Evolutionary conservation across 306 rosid genomes (phyloP).

Genomic region (Herpetospermum pedunculosum): DNA sequence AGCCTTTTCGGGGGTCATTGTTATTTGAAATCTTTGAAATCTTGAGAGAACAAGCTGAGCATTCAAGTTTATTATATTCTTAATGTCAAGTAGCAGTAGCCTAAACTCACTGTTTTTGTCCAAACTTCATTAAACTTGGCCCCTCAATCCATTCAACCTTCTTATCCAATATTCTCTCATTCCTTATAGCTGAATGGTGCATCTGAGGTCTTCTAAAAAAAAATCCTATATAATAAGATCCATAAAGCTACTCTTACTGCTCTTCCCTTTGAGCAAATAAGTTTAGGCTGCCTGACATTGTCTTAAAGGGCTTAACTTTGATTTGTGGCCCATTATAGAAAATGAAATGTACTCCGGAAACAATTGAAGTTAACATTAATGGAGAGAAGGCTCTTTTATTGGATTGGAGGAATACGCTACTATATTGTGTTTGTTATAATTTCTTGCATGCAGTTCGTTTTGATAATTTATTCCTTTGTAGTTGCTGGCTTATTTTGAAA

Average conservation of each 20-base stretch:
- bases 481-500: slow-evolving; percentile 15
- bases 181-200: neutral
- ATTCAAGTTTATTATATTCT: neutral
- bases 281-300: neutral
- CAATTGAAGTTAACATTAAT: neutral
- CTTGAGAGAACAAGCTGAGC: neutral
- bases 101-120: neutral
- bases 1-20: neutral
- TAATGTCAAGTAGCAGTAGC: neutral
- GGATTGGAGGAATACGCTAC: neutral
- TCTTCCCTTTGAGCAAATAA: neutral
- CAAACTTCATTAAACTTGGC: neutral
- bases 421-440: slow-evolving; percentile 10
- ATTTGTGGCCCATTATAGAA: neutral
- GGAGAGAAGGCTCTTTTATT: neutral
- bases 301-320: neutral
- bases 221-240: neutral
- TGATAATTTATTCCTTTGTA: neutral
- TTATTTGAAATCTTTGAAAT: neutral
- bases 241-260: neutral
- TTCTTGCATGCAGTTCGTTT: neutral
- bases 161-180: neutral
- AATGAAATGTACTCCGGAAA: neutral
- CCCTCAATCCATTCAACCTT: neutral
- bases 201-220: neutral